Base-by-base conservation (phyloP, 1,284 basidiomycete genomes). In the Nidula niveotomentosa region DNA sequence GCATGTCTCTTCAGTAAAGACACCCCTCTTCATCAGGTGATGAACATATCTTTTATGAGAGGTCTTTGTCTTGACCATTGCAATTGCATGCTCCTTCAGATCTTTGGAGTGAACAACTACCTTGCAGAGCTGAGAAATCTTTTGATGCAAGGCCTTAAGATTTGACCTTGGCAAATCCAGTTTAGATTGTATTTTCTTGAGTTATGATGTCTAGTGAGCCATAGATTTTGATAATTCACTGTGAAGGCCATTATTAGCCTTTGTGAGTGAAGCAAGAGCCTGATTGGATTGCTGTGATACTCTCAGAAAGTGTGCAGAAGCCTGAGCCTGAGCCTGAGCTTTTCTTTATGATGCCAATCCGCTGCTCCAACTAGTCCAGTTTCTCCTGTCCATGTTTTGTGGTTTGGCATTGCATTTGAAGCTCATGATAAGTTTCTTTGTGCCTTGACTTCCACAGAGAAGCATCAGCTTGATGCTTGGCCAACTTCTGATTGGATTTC, bases 11-110 rank as follows among this genome's bases (percentile, higher is more conserved):
- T 56, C 45, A 13, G 53, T 51, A 35, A 36, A 59, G 13, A 56
- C 55, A 7, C 55, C 53, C 18, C 56, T 59, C 1, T 51, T 36
- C 50, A 58, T 46, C 1, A 61, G 53, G 48, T 56, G 34, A 37
- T 52, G 49, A 18, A 47, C 36, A 41, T 58, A 53, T 35, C 23
- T 48, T 49, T 39, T 8, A 8, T 39, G 36, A 8, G n/a, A 39
- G n/a, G n/a, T n/a, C 36, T 39, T 39, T 39, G 36, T n/a, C 36
- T n/a, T 39, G 8, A n/a, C n/a, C n/a, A n/a, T 8, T 8, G 36
- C 36, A 8, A 39, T 39, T 8, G 36, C 36, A 8, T 39, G 36
- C 36, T 39, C 8, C 36, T 39, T 39, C n/a, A n/a, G 8, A 8
- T 39, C 36, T 39, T 39, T 39, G n/a, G 36, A 39, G 36, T 39